Conservation (phyloP, 1,284 basidiomycete species). For the Meira miltonrushii region DNA sequence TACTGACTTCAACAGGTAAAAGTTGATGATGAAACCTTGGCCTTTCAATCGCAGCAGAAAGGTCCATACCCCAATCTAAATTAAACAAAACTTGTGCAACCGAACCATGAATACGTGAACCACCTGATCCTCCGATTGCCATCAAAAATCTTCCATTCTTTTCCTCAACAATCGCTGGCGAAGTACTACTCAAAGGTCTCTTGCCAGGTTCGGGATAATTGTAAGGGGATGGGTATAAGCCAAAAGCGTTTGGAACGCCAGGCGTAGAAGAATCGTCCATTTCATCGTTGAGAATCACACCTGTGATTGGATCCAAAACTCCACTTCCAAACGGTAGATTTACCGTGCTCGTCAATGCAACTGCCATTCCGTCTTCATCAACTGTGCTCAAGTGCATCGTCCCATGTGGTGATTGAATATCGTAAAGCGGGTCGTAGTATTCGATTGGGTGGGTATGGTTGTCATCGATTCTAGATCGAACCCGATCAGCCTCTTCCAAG, state of each 20-base stretch:
- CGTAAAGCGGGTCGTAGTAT: conserved; percentile 79
- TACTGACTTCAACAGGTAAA: conserved; percentile 27
- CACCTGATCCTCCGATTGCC: conserved; percentile 78
- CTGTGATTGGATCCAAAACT: conserved; percentile 76
- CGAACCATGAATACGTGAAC: conserved; percentile 74
- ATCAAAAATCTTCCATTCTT: conserved; percentile 64
- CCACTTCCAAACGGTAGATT: conserved; percentile 80
- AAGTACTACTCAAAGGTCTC: conserved; percentile 77
- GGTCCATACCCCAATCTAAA: conserved; percentile 72
- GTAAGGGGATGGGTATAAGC: conserved; percentile 70
- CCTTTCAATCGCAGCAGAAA: conserved; percentile 73
- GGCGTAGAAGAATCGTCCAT: conserved; percentile 87
- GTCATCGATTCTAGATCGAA: conserved; percentile 14
- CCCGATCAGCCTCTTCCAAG: conserved; percentile 64
- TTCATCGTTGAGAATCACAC: conserved; percentile 83
- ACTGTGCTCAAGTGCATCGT: conserved; percentile 57
- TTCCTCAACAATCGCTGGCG: conserved; percentile 73
- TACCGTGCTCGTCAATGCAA: conserved; percentile 67
- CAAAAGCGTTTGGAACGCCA: conserved; percentile 73
- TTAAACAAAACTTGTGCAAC: conserved; percentile 78
- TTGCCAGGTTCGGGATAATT: conserved; percentile 59
- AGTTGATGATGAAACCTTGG: conserved; percentile 84
- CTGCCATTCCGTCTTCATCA: conserved; percentile 58
- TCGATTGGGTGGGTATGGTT: conserved; percentile 70
- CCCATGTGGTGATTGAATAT: conserved; percentile 73